These are phyloP conservation scores for Aeschynomene evenia DNA, from an alignment of 306 rosid genomes.

Conservation along the genomic window DNA sequence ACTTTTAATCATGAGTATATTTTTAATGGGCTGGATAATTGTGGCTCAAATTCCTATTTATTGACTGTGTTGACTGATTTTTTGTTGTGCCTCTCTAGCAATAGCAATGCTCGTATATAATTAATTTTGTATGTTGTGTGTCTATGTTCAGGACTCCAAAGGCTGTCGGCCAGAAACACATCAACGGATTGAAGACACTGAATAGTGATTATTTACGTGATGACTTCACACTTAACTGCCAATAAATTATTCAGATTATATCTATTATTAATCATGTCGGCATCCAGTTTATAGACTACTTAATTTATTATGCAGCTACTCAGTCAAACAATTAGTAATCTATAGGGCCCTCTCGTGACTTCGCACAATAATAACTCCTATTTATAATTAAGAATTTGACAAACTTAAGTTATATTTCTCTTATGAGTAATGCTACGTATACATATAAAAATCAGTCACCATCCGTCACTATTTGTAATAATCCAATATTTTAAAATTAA, in stretches of 20 bases:
- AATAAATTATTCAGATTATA: background rate
- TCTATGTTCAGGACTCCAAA: background rate
- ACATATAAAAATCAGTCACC: too few relatives aligned
- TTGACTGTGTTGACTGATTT: too few relatives aligned
- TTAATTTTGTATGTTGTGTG: background rate
- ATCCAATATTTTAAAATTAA: too few relatives aligned
- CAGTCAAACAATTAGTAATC: background rate
- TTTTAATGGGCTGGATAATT: too few relatives aligned
- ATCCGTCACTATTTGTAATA: too few relatives aligned
- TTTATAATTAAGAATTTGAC: too few relatives aligned
- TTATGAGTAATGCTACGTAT: too few relatives aligned
- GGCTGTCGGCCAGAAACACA: background rate
- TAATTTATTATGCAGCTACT: background rate
- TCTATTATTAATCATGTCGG: slow-evolving; percentile 14
- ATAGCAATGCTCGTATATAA: too few relatives aligned
- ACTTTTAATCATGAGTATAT: too few relatives aligned
- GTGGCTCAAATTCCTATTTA: too few relatives aligned
- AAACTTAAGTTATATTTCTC: too few relatives aligned
- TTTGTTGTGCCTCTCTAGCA: too few relatives aligned
- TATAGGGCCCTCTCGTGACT: background rate
- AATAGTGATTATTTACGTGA: background rate
- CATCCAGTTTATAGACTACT: slow-evolving; percentile 9
- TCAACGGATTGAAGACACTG: background rate
- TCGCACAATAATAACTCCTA: background rate
- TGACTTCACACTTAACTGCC: background rate